These are phyloP conservation scores for Trametes meyenii DNA, from an alignment of 768 basidiomycete species.

Conservation along the genomic window DNA sequence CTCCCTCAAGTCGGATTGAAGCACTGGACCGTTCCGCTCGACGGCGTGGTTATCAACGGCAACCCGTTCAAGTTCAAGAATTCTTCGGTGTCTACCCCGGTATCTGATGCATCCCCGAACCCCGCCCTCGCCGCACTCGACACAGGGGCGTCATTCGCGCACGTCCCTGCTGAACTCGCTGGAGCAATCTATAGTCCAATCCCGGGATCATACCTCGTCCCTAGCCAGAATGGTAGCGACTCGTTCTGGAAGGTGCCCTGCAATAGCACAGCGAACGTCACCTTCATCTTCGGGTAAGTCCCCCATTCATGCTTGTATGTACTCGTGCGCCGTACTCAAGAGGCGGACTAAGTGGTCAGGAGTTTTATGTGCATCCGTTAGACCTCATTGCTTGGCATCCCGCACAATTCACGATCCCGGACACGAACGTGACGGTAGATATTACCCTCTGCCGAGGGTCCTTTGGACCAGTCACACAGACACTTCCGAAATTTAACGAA, in stretches of 20 bases:
- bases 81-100: constrained; percentile 21
- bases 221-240: neutral
- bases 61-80: constrained; percentile 53
- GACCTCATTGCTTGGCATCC: constrained; percentile 16
- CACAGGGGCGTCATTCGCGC: constrained; percentile 32
- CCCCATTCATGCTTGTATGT: neutral
- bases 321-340: too few relatives aligned
- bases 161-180: constrained; percentile 26
- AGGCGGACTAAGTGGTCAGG: constrained; percentile 46
- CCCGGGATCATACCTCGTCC: constrained; percentile 30
- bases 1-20: constrained; percentile 39
- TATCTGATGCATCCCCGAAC: constrained; percentile 22
- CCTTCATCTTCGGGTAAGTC: constrained; percentile 34
- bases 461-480: constrained; percentile 20
- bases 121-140: constrained; percentile 32
- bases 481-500: constrained; percentile 5
- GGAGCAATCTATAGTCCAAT: constrained; percentile 35
- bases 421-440: constrained; percentile 5
- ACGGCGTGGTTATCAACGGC: constrained; percentile 51
- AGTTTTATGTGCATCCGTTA: constrained; percentile 36
- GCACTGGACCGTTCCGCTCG: constrained; percentile 34
- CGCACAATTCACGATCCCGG: constrained; percentile 17
- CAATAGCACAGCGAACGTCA: constrained; percentile 25
- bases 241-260: constrained; percentile 34
- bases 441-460: constrained; percentile 32